Evolutionary conservation across 441 rosid genomes (phyloP).

Genomic region (Gossypium trilobum): DNA sequence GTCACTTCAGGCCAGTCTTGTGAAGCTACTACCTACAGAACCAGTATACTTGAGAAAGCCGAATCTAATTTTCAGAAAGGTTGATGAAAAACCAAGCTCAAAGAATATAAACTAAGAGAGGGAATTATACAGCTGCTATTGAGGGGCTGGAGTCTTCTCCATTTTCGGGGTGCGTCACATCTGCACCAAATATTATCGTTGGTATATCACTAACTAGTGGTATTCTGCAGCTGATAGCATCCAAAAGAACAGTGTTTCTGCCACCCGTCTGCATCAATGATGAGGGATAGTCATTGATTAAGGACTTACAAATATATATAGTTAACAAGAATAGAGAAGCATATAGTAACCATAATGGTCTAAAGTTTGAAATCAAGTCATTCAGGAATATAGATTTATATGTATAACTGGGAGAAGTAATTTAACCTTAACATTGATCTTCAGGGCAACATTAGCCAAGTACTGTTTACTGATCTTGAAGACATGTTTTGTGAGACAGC

Average conservation of each 20-base stretch:
- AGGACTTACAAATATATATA: neutral
- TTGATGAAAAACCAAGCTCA: neutral
- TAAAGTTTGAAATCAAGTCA: neutral
- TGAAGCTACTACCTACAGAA: conserved; percentile 84
- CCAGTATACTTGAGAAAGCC: conserved; percentile 14
- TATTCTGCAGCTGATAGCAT: conserved; percentile 86
- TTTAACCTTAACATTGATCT: conserved; percentile 80
- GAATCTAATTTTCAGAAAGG: neutral
- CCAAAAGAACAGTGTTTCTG: conserved; percentile 85
- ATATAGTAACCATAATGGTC: neutral
- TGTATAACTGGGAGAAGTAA: neutral
- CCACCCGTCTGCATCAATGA: conserved; percentile 79
- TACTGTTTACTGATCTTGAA: conserved; percentile 87
- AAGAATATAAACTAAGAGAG: neutral
- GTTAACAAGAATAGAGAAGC: neutral
- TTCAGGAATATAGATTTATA: neutral
- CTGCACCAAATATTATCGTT: conserved; percentile 93
- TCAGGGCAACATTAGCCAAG: conserved; percentile 74
- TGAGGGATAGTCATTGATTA: neutral
- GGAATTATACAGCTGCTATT: conserved; percentile 68
- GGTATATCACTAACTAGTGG: conserved; percentile 93
- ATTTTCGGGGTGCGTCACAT: conserved; percentile 91
- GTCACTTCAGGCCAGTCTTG: conserved; percentile 99
- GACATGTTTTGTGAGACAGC: conserved; percentile 80
- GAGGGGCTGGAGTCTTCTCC: conserved; percentile 98